These are phyloP conservation scores for Cladobotryum protrusum DNA, from an alignment of 2,329 filamentous ascomycete genomes.

Conservation along the genomic window DNA sequence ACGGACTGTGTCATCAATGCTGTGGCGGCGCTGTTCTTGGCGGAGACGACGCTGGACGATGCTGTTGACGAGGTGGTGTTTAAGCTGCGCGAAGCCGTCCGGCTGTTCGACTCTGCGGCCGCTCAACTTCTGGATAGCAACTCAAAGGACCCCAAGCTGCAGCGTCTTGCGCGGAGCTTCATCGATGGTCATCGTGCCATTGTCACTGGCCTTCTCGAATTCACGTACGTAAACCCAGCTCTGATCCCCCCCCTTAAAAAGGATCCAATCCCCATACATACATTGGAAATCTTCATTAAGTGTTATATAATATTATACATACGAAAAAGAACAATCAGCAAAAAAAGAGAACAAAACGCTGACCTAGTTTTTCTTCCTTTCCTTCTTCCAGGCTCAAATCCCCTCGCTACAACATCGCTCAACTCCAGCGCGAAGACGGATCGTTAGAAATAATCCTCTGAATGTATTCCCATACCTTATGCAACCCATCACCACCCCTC, in stretches of 20 bases:
- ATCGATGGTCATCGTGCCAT: slow-evolving; percentile 25
- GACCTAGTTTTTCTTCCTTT: no score
- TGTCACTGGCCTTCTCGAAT: slow-evolving; percentile 27
- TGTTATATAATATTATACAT: background rate
- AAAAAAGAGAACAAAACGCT: no score
- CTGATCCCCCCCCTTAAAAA: background rate
- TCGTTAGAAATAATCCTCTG: slow-evolving; percentile 23
- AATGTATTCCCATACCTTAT: background rate
- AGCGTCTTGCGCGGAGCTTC: slow-evolving; percentile 16
- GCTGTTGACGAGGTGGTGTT: slow-evolving; percentile 18
- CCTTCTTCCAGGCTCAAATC: slow-evolving; percentile 23
- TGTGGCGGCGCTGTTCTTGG: slow-evolving; percentile 20
- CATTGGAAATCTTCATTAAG: background rate
- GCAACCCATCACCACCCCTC: background rate
- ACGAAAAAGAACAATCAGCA: no score
- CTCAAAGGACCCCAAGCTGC: slow-evolving; percentile 10
- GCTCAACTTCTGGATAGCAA: slow-evolving; percentile 10
- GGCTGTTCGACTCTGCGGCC: slow-evolving; percentile 20
- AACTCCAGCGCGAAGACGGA: slow-evolving; percentile 25
- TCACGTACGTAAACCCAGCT: slow-evolving; percentile 23
- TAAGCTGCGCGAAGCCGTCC: slow-evolving; percentile 18
- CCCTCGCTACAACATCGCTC: slow-evolving; percentile 25
- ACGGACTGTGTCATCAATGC: slow-evolving; percentile 24
- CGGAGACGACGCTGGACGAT: slow-evolving; percentile 17
- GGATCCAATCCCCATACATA: background rate